Evolutionary conservation across 1,139 yeast species (phyloP).

Genomic region (Pichia sp.): DNA sequence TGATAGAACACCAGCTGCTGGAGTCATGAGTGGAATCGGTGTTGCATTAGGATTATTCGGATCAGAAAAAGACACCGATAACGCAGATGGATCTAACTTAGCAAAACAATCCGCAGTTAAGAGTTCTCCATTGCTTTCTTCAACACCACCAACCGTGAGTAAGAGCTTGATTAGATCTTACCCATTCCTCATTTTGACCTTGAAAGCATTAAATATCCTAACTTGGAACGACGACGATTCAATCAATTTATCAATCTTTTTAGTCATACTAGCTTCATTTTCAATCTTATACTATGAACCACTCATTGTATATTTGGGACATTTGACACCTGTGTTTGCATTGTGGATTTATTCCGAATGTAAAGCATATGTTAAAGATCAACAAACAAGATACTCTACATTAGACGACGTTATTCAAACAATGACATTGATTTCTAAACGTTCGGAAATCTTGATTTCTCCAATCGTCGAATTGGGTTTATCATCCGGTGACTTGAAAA

Average conservation of each 20-base stretch:
- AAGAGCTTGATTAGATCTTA: constrained; percentile 79
- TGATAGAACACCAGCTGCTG: not conserved
- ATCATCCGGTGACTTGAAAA: constrained; percentile 73
- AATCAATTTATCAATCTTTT: constrained; percentile 53
- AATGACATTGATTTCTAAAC: constrained; percentile 69
- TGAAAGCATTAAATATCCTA: constrained; percentile 64
- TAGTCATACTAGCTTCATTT: constrained; percentile 54
- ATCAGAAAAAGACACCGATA: not conserved
- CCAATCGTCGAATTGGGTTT: constrained; percentile 74
- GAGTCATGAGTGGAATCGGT: constrained; percentile 11
- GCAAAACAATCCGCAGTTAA: constrained; percentile 21
- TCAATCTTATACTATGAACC: constrained; percentile 71
- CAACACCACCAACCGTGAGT: constrained; percentile 91
- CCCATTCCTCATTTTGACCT: constrained; percentile 75
- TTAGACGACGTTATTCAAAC: constrained; percentile 87
- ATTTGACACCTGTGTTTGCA: constrained; percentile 65
- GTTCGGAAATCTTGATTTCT: constrained; percentile 71
- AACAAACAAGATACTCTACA: constrained; percentile 70
- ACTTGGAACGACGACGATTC: constrained; percentile 95
- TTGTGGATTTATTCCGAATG: constrained; percentile 65
- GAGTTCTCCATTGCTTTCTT: constrained; percentile 66
- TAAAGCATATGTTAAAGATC: constrained; percentile 46
- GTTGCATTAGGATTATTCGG: constrained; percentile 10
- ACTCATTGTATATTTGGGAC: constrained; percentile 77
- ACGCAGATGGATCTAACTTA: not conserved